These are phyloP conservation scores for Mortierella sp. DNA, from an alignment of 371 early-diverging fungal species.

Conservation along the genomic window DNA sequence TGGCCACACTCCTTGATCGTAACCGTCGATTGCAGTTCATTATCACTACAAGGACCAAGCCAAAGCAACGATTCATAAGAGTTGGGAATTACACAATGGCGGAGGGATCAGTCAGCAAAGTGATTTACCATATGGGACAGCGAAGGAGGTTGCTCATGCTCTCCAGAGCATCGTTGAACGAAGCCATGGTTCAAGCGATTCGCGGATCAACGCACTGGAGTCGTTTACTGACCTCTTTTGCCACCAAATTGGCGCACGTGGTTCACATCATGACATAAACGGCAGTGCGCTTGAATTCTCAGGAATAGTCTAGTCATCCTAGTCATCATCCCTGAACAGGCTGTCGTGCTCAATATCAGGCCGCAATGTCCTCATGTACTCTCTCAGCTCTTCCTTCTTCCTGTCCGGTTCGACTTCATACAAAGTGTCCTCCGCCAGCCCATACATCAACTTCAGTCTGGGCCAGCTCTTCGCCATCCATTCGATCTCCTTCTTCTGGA, in stretches of 20 bases:
- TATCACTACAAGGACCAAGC: neutral
- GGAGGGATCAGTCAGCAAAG: neutral
- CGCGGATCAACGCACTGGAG: no score
- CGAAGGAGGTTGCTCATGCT: slow-evolving; percentile 24
- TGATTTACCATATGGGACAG: slow-evolving; percentile 37
- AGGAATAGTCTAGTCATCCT: no score
- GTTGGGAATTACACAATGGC: neutral
- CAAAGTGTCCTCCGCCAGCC: neutral
- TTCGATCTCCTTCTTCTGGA: neutral
- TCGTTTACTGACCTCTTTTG: no score
- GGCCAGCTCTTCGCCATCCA: no score
- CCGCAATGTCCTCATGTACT: neutral
- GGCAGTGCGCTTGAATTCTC: no score
- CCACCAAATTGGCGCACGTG: no score
- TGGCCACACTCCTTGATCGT: slow-evolving; percentile 51
- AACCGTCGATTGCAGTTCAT: slow-evolving; percentile 27
- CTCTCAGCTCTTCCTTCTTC: neutral
- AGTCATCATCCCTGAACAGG: no score
- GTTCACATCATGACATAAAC: no score
- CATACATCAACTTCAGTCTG: neutral
- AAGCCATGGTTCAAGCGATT: slow-evolving; percentile 13
- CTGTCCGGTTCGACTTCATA: neutral
- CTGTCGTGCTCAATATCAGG: neutral
- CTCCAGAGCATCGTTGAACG: slow-evolving; percentile 42
- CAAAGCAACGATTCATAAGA: neutral